These are phyloP conservation scores for Hypsizygus ulmarius DNA, from an alignment of 1,284 basidiomycete species.

Conservation along the genomic window DNA sequence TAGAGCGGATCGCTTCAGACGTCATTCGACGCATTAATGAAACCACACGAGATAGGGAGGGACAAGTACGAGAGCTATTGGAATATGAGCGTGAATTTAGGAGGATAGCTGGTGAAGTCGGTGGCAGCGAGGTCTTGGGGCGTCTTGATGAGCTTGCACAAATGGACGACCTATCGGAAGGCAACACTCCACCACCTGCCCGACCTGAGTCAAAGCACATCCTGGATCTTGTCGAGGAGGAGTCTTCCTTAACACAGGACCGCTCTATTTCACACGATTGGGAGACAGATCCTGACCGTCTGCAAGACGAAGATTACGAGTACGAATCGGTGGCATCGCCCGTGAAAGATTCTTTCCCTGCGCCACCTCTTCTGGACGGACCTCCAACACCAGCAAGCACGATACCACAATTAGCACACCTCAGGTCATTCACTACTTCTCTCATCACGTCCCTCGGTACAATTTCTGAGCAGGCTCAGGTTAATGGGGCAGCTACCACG, in stretches of 20 bases:
- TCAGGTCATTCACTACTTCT: slow-evolving; percentile 69
- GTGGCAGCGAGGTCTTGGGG: slow-evolving; percentile 70
- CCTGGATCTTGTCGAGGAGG: slow-evolving; percentile 50
- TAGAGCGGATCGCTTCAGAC: slow-evolving; percentile 73
- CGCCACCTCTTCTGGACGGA: slow-evolving; percentile 43
- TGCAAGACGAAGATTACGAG: slow-evolving; percentile 46
- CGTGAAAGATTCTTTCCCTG: slow-evolving; percentile 50
- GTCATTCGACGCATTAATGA: slow-evolving; percentile 75
- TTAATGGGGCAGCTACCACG: slow-evolving; percentile 76
- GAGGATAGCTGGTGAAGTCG: slow-evolving; percentile 71
- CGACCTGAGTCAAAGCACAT: slow-evolving; percentile 22
- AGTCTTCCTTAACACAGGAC: slow-evolving; percentile 27
- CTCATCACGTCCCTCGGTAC: slow-evolving; percentile 70
- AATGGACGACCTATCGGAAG: slow-evolving; percentile 43
- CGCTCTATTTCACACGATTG: slow-evolving; percentile 47
- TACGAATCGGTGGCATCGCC: slow-evolving; percentile 39
- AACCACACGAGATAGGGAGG: slow-evolving; percentile 69
- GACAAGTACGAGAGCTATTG: slow-evolving; percentile 70
- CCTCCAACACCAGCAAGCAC: slow-evolving; percentile 54
- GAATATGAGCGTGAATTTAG: slow-evolving; percentile 77
- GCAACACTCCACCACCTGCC: slow-evolving; percentile 26
- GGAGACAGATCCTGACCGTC: slow-evolving; percentile 57
- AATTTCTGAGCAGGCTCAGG: slow-evolving; percentile 83
- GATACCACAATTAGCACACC: slow-evolving; percentile 60
- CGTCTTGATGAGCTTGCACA: slow-evolving; percentile 60